phyloP scores from a whole-genome alignment of 768 basidiomycete species.

The Mycena sanguinolenta region DNA sequence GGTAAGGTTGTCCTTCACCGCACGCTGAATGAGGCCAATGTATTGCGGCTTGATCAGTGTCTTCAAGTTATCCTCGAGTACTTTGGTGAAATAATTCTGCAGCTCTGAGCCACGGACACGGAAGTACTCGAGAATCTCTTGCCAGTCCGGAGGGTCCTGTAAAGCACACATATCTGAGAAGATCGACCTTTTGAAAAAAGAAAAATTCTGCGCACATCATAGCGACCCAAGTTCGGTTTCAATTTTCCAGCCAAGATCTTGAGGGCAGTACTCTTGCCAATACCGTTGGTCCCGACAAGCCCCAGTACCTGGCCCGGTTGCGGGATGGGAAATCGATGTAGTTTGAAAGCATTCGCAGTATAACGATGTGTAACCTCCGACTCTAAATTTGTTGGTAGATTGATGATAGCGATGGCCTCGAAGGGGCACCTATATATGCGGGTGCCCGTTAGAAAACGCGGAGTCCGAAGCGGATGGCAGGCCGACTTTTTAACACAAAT shows the following conservation, averaged over 20 bases:
- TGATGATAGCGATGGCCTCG: conserved; percentile 99
- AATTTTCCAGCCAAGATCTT: conserved; percentile 97
- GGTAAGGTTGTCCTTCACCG: conserved; percentile 91
- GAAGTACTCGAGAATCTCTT: conserved; percentile 98
- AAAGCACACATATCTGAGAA: conserved; percentile 22
- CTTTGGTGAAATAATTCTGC: conserved; percentile 99
- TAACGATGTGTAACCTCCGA: conserved; percentile 98
- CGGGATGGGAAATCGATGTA: conserved; percentile 97
- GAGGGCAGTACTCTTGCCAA: conserved; percentile 97
- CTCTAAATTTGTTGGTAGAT: conserved; percentile 96
- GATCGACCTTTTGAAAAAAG: conserved; percentile 10
- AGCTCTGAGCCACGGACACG: conserved; percentile 98
- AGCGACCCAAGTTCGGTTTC: conserved; percentile 97
- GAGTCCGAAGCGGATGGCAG: conserved; percentile 6
- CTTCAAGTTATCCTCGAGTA: conserved; percentile 97
- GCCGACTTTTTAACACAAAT: conserved; percentile 99
- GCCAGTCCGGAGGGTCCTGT: conserved; percentile 98
- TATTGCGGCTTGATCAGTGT: conserved; percentile 99
- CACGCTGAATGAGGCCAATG: conserved; percentile 97
- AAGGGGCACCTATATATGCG: conserved; percentile 86
- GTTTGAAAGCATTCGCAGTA: conserved; percentile 98
- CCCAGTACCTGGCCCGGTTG: conserved; percentile 98
- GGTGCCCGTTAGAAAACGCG: background rate
- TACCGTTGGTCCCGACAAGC: conserved; percentile 98
- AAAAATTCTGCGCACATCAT: conserved; percentile 74